Base-by-base conservation (phyloP, 2,329 filamentous ascomycete genomes). In the Trichoderma semiorbis region DNA sequence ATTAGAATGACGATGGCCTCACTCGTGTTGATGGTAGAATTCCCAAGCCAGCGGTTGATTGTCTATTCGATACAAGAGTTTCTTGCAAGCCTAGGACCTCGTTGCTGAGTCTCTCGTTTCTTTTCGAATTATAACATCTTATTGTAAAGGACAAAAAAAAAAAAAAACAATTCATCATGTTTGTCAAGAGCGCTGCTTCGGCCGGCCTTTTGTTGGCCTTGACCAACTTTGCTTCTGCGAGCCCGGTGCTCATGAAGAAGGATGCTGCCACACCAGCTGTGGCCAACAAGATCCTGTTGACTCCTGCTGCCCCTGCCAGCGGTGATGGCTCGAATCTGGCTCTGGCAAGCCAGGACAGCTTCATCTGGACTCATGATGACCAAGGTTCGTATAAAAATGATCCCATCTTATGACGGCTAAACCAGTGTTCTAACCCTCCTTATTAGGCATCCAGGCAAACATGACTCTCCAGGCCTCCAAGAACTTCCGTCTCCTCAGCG, bases 401-500 rank as follows among this genome's bases (percentile, higher is more conserved):
- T 7, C 4, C n/a, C 10, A 50, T 50, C 47, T 50, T 6, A 5
- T 50, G n/a, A 21, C 5, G 1, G 18, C n/a, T 10, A n/a, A 4
- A 10, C 39, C 16, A 47, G n/a, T 50, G 18, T 6, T 39, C 64
- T 57, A 43, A 67, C 57, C 14, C n/a, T 30, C 5, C 4, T 5
- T 8, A 30, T 18, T 11, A 72, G 70, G 70, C 18, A 68, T 72
- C 55, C 30, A 39, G 24, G 70, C 70, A 30, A 68, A 72, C 64
- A 16, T 72, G 70, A 62, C 63, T 3, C 24, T 72, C 47, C 30
- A 21, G 26, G 63, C 57, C 39, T 30, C 64, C 32, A 57, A 32
- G n/a, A 39, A 57, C 63, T 53, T 55, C 57, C 70, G 70, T 28
- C 43, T 72, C 7, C 70, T 72, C 55, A 68, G 39, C 63, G 58